Conservation (phyloP, 2,329 filamentous ascomycete species). For the Paecilomyces variotii region DNA sequence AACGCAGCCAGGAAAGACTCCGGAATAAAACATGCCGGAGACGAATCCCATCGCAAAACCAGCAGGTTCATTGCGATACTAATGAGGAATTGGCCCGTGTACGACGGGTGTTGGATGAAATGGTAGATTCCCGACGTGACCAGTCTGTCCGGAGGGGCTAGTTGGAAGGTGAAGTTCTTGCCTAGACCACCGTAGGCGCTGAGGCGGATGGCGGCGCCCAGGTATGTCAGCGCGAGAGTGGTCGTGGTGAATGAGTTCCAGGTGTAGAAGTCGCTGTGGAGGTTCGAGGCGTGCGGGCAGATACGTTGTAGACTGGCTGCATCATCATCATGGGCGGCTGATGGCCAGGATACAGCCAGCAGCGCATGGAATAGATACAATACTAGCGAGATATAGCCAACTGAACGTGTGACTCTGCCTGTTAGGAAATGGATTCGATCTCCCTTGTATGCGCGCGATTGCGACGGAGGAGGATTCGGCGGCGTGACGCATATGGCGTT, state of each 20-base stretch:
- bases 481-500: slow-evolving; percentile 12
- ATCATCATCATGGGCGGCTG: neutral
- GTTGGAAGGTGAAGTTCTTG: slow-evolving; percentile 46
- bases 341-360: slow-evolving; percentile 4
- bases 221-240: slow-evolving; percentile 12
- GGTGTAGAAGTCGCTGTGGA: slow-evolving; percentile 13
- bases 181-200: slow-evolving; percentile 41
- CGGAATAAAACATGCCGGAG: slow-evolving; percentile 30
- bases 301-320: slow-evolving; percentile 1
- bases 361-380: slow-evolving; percentile 14
- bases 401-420: slow-evolving; percentile 2
- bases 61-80: slow-evolving; percentile 13
- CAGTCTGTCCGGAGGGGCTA: slow-evolving; percentile 40
- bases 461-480: slow-evolving; percentile 11
- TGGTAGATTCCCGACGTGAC: slow-evolving; percentile 42
- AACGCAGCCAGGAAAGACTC: neutral
- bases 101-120: slow-evolving; percentile 48
- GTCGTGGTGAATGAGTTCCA: slow-evolving; percentile 13
- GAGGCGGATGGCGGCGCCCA: slow-evolving; percentile 22
- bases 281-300: slow-evolving; percentile 12
- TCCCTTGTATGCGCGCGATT: slow-evolving; percentile 3
- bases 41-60: slow-evolving; percentile 32
- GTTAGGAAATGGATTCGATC: slow-evolving; percentile 13
- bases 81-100: slow-evolving; percentile 37
- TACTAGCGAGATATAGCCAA: slow-evolving; percentile 4